phyloP scores from a whole-genome alignment of 306 rosid genomes.

The Boehmeria nivea region DNA sequence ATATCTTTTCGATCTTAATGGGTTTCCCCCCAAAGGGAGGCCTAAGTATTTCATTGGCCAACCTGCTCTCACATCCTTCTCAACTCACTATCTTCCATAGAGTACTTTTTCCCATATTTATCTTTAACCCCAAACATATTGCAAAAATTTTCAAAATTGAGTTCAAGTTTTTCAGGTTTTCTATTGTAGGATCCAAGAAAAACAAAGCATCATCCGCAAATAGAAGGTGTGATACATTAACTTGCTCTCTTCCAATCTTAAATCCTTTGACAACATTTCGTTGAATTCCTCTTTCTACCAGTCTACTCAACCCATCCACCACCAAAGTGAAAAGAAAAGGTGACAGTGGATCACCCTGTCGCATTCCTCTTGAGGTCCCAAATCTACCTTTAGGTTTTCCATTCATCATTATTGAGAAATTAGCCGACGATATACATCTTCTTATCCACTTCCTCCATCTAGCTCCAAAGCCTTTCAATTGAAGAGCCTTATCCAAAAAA shows the following conservation, averaged over 20 bases:
- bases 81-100: no score
- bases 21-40: no score
- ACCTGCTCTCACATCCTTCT: no score
- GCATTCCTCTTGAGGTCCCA: no score
- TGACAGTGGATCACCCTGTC: no score
- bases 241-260: neutral
- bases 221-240: neutral
- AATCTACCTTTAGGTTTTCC: neutral
- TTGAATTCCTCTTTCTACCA: neutral
- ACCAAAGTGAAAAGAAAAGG: no score
- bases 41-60: no score
- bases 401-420: neutral
- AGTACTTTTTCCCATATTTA: no score
- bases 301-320: neutral
- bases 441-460: neutral
- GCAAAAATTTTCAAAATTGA: neutral
- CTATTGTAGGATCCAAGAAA: neutral
- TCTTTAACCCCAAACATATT: no score
- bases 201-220: slow-evolving; percentile 6
- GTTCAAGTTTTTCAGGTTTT: neutral
- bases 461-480: neutral
- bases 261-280: neutral
- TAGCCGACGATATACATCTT: neutral
- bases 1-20: no score
- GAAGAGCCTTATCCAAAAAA: neutral